Percentiles rank a stretch among this genome's conserved stretches.
Conservation (phyloP, 1,284 basidiomycete species). For the Pseudozyma tsukubaensis region DNA sequence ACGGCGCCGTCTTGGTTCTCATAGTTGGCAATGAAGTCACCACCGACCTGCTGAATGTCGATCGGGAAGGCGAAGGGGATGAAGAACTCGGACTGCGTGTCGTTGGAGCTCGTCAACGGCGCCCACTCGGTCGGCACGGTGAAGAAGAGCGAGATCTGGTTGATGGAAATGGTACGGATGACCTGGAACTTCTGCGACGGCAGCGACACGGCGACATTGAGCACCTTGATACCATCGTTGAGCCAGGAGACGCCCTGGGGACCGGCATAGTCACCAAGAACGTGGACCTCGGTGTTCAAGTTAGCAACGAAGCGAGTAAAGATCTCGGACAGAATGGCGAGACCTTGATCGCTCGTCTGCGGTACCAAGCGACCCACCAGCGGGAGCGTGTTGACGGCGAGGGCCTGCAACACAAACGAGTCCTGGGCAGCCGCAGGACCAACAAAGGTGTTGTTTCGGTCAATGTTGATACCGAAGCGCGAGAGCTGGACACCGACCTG, state of each 20-base stretch:
- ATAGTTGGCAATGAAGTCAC: conserved; percentile 75
- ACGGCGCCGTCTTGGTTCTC: conserved; percentile 75
- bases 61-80: conserved; percentile 80
- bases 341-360: conserved; percentile 73
- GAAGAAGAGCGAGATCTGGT: conserved; percentile 77
- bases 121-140: conserved; percentile 72
- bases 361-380: conserved; percentile 78
- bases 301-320: conserved; percentile 82
- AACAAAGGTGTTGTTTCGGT: conserved; percentile 73
- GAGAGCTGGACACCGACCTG: conserved; percentile 80
- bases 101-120: conserved; percentile 75
- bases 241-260: conserved; percentile 78
- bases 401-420: conserved; percentile 74
- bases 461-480: conserved; percentile 76
- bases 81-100: conserved; percentile 76
- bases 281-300: conserved; percentile 75
- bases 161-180: conserved; percentile 77
- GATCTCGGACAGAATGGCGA: conserved; percentile 75
- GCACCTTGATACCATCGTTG: conserved; percentile 78
- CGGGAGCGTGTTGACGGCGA: conserved; percentile 73
- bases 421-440: conserved; percentile 74
- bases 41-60: conserved; percentile 76
- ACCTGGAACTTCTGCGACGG: conserved; percentile 78
- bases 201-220: conserved; percentile 75
- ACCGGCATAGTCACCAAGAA: conserved; percentile 77